Base-by-base conservation (phyloP, 106 monocot species). In the Acorus gramineus region DNA sequence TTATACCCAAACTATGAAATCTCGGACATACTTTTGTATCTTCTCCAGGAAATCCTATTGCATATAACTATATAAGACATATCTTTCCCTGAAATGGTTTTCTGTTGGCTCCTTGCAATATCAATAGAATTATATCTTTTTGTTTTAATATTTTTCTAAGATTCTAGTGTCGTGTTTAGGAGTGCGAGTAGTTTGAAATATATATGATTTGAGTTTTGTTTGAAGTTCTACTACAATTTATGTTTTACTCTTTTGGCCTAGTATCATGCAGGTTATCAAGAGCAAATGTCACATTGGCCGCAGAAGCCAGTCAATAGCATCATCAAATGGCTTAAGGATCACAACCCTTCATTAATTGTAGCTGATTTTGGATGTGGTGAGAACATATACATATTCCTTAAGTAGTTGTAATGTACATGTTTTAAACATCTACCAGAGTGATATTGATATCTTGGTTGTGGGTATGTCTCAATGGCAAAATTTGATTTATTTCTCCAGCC, bases 301-400 rank as follows among this genome's bases (percentile, higher is more conserved):
- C 74, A 87, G 68, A 82, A 91, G 64, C 96, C 96, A 3, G 79
- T 96, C 5, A 88, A 96, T 76, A 81, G 85, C 14, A 88, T 96
- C 44, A 79, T 85, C 47, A 88, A 79, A 69, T 96, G 96, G 96
- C 58, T 96, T 47, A 87, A 83, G 73, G 69, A 69, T 57, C 87
- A 51, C 9, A 74, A 49, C 71, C 67, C 82, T 63, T 87, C 85
- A 4, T 74, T 91, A 49, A 68, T 70, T 50, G 85, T 96, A 28
- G 96, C 96, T 83, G 96, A 96, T 91, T 96, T 96, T 88, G 96
- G 96, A 8, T 96, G 96, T 78, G 96, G 96, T 96, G 67, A 85
- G 85, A 48, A 71, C 11, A 50, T 42, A 55, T 28, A 28, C 28
- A 28, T 28, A 28, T 28, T 28, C 28, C 28, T 28, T 28, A 28